Base-by-base conservation (phyloP, 2,329 filamentous ascomycete genomes). In the Pseudogymnoascus destructans region DNA sequence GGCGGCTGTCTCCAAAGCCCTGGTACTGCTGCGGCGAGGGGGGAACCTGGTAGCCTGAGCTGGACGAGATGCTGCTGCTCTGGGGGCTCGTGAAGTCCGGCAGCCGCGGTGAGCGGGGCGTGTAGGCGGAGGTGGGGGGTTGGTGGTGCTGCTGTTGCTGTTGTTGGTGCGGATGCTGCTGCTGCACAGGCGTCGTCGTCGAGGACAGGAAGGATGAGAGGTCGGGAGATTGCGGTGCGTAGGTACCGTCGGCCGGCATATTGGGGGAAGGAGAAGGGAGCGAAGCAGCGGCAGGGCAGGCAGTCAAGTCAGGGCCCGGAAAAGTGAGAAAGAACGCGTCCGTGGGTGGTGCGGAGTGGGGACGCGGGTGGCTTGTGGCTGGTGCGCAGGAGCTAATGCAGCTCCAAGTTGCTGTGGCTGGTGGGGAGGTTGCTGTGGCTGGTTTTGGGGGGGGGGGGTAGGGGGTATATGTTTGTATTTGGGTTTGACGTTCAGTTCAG, bases 171-270 rank as follows among this genome's bases (percentile, higher is more conserved):
- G 10, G 57, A 5, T 33, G 46, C n/a, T 59, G 59, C 54, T 58
- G 60, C 59, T 66, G 65, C 57, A 63, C 61, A 38, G 60, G 59
- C 46, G 65, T 63, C 23, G 60, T 49, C 7, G 66, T 63, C 10
- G 66, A 62, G 40, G 64, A 59, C 15, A 64, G 58, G 57, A 70
- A 69, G 52, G 61, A 60, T 4, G 67, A 68, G 13, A 70, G 64
- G 60, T 70, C 68, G 60, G 68, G 68, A 38, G 67, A 69, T 60
- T 68, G 67, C 57, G 68, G 68, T 40, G 65, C 62, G 63, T 69
- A 70, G 38, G 66, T 68, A 63, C 62, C 60, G 59, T 66, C 66
- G 40, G 11, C 54, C 19, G 54, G 54, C 54, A 52, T 52, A 52
- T 52, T 52, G 46, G 46, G 23, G 15, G 15, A 23, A 17, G 13